Evolutionary conservation across 495 filamentous ascomycete species (phyloP), one percentile per base, ranked within the genome.

Genomic region (Penicillium crystallinum): DNA sequence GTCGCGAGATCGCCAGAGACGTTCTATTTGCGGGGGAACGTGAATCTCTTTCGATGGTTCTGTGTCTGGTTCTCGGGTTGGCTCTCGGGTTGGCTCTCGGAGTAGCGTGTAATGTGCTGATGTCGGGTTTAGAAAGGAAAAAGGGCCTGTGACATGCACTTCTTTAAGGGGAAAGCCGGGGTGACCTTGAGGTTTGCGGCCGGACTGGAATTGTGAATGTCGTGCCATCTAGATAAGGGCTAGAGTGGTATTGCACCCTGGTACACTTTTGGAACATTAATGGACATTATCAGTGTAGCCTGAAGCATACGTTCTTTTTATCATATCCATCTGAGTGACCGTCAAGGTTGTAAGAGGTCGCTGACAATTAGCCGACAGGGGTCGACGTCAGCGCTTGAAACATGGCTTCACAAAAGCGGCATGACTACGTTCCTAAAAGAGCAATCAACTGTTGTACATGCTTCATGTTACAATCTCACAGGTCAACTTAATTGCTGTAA

Each of bases 1-100:
- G 63, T 89, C 84, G n/a, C 86, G 77, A 36, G 83, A 83, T 12
- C 80, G 78, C 79, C 79, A 83, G 46, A 75, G 60, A 65, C 64
- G 77, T 19, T 67, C 57, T n/a, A 75, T 34, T 25, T 53, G 36
- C 21, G 62, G 45, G 0, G 29, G 10, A 15, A 40, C 12, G 0
- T 53, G 12, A 57, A 53, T 19, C 54, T 47, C 15, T 55, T 31
- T 36, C 23, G 22, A 12, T 22, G 19, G 14, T 30, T 37, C 6
- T 23, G 29, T 18, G 15, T 31, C 15, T 23, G 8, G 17, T 4
- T 37, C 34, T 7, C 4, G 34, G 14, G 22, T 21, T 22, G 6
- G 23, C 6, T 37, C 34, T 7, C 4, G 34, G 14, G 22, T 21
- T 22, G 6, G 23, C 1, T 31, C n/a, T n/a, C 11, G 23, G 19